A percentile compares a stretch with the other conserved stretches of the same genome.
Evolutionary conservation across 805 yeast species (phyloP).

Genomic region (Lipomyces kockii): DNA sequence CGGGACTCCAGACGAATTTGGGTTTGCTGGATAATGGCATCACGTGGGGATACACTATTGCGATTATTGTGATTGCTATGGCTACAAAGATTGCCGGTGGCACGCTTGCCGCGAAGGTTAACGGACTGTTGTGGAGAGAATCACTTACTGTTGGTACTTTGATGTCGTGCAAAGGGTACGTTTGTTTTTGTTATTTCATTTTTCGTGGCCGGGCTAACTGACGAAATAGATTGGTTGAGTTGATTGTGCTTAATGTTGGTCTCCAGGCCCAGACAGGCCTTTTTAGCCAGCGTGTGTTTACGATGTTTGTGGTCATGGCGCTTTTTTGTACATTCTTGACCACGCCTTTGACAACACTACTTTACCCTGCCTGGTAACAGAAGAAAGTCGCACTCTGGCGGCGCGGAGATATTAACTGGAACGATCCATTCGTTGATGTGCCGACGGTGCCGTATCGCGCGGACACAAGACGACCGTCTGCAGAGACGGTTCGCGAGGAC

Average conservation of each 20-base stretch:
- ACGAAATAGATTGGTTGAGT: constrained; percentile 23
- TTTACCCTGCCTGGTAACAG: constrained; percentile 55
- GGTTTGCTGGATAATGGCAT: constrained; percentile 65
- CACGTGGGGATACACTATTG: constrained; percentile 80
- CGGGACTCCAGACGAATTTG: constrained; percentile 73
- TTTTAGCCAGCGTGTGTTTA: constrained; percentile 64
- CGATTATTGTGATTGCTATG: constrained; percentile 68
- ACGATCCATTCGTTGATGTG: background rate
- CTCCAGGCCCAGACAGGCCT: constrained; percentile 73
- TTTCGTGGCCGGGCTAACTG: background rate
- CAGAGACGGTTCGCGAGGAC: background rate
- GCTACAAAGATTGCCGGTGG: constrained; percentile 73
- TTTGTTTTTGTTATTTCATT: background rate
- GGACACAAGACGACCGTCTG: background rate
- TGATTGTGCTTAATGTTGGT: constrained; percentile 49
- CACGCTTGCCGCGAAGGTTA: constrained; percentile 61
- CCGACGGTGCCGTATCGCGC: background rate
- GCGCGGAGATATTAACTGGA: constrained; percentile 1
- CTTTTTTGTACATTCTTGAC: constrained; percentile 77
- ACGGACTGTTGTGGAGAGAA: constrained; percentile 73
- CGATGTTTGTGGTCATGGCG: constrained; percentile 86
- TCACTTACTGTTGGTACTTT: constrained; percentile 75
- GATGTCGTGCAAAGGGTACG: constrained; percentile 80
- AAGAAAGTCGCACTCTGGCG: constrained; percentile 6
- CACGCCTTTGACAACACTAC: constrained; percentile 68